phyloP scores from a whole-genome alignment of 2,329 filamentous ascomycete species.

The Fusarium coffeatum region DNA sequence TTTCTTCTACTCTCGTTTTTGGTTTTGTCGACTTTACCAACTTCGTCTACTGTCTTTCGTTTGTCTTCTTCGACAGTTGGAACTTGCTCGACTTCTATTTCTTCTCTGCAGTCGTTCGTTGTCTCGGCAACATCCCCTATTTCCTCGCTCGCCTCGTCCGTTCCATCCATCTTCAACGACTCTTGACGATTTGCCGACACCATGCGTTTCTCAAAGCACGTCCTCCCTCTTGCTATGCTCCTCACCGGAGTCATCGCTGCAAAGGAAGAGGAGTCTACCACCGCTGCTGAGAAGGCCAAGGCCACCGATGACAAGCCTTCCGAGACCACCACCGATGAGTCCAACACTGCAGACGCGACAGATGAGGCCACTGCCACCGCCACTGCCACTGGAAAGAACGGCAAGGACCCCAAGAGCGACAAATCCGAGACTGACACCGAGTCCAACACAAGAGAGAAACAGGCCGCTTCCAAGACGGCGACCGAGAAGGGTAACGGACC shows the following conservation, averaged over 20 bases:
- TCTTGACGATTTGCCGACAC: conserved; percentile 19
- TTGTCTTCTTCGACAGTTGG: conserved; percentile 17
- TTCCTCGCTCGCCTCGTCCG: conserved; percentile 9
- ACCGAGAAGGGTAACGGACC: conserved; percentile 9
- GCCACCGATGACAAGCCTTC: conserved; percentile 32
- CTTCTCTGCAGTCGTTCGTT: conserved; percentile 1
- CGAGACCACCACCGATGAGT: conserved; percentile 29
- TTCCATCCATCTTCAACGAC: conserved; percentile 1
- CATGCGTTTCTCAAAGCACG: conserved; percentile 46
- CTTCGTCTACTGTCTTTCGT: conserved; percentile 26
- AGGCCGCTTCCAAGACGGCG: conserved; percentile 24
- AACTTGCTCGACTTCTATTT: background rate
- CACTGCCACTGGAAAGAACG: conserved; percentile 22
- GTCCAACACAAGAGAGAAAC: conserved; percentile 16
- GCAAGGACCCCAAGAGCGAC: conserved; percentile 17
- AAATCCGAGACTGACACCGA: conserved; percentile 14
- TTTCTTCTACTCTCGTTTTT: conserved; percentile 30
- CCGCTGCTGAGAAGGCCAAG: conserved; percentile 26
- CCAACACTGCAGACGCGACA: conserved; percentile 34
- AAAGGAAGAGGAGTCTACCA: conserved; percentile 27
- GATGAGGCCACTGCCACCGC: conserved; percentile 26
- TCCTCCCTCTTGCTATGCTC: conserved; percentile 43
- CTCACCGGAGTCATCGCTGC: conserved; percentile 40
- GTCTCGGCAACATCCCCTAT: conserved; percentile 23
- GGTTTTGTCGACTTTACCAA: conserved; percentile 3